phyloP scores from a whole-genome alignment of 2,329 filamentous ascomycete species.

The Sphaerulina musiva region DNA sequence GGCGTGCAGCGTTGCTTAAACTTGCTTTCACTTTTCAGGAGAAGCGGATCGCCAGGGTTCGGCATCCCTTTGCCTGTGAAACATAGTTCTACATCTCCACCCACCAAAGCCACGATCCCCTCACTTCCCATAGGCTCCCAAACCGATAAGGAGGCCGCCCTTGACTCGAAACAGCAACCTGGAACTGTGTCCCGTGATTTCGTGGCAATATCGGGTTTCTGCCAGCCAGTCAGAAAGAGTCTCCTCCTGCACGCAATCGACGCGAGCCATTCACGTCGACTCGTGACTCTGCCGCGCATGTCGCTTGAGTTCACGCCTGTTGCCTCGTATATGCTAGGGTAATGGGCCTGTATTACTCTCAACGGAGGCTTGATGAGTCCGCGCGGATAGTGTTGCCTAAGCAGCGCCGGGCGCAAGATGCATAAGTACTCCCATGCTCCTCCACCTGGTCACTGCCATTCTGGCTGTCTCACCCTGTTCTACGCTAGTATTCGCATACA shows the following conservation, averaged over 20 bases:
- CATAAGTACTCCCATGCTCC: slow-evolving; percentile 23
- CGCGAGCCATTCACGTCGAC: slow-evolving; percentile 22
- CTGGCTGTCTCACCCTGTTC: slow-evolving; percentile 8
- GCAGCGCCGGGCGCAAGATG: slow-evolving; percentile 7
- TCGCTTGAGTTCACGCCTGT: slow-evolving; percentile 16
- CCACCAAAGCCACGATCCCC: slow-evolving; percentile 8
- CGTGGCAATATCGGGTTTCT: slow-evolving; percentile 18
- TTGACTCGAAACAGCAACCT: slow-evolving; percentile 17
- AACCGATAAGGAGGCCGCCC: slow-evolving; percentile 8
- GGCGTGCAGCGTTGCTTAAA: too few species aligned
- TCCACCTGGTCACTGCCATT: slow-evolving; percentile 15
- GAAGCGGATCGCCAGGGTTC: slow-evolving; percentile 13
- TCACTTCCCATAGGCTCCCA: not conserved
- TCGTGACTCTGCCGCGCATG: slow-evolving; percentile 10
- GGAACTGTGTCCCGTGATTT: slow-evolving; percentile 13
- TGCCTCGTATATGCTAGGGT: slow-evolving; percentile 20
- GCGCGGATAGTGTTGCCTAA: slow-evolving; percentile 20
- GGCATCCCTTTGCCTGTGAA: slow-evolving; percentile 16
- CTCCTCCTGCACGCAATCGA: slow-evolving; percentile 12
- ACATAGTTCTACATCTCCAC: slow-evolving; percentile 3
- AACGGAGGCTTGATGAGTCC: slow-evolving; percentile 4
- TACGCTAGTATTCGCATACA: not conserved
- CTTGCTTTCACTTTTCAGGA: not conserved
- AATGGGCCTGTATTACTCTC: slow-evolving; percentile 13
- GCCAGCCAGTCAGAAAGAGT: slow-evolving; percentile 9